phyloP scores from a whole-genome alignment of 2,329 filamentous ascomycete species.

The Dryadomyces sulphureus region DNA sequence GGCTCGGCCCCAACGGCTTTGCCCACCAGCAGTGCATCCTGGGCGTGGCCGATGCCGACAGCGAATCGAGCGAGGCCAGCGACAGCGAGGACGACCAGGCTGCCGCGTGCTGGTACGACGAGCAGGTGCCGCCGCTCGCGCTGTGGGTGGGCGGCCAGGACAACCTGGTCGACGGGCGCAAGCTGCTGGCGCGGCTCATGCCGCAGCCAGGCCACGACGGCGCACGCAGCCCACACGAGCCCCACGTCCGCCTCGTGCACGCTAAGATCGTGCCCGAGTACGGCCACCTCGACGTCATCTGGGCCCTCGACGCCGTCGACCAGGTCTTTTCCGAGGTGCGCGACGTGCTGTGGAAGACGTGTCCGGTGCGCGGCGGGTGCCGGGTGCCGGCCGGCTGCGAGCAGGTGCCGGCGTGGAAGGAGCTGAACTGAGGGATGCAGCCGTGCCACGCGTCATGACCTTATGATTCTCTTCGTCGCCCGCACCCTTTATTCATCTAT shows the following conservation, averaged over 20 bases:
- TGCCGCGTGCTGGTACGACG: conserved; percentile 65
- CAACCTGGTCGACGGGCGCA: conserved; percentile 67
- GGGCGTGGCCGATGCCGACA: conserved; percentile 51
- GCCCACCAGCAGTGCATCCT: conserved; percentile 69
- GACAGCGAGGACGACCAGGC: no score
- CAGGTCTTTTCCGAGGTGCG: conserved; percentile 70
- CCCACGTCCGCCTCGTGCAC: conserved; percentile 67
- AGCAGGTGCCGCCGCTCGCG: conserved; percentile 66
- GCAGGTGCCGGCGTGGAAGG: conserved; percentile 25
- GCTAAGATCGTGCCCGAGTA: conserved; percentile 72
- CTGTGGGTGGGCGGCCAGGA: conserved; percentile 79
- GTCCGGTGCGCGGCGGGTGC: conserved; percentile 35
- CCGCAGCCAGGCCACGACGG: no score
- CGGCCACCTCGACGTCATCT: conserved; percentile 88
- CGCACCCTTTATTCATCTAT: no score
- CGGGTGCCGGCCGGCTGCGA: conserved; percentile 52
- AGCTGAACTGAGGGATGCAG: neutral
- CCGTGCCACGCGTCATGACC: neutral
- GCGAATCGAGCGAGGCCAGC: conserved; percentile 19
- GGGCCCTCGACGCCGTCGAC: conserved; percentile 79
- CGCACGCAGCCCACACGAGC: conserved; percentile 52
- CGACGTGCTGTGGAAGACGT: conserved; percentile 73
- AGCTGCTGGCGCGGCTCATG: conserved; percentile 59
- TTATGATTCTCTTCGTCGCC: no score
- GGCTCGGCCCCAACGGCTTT: conserved; percentile 80